A percentile compares a stretch with the other conserved stretches of the same genome.
These are phyloP conservation scores for Abeoforma whisleri DNA, from an alignment of 78 protist genomes.

Conservation along the genomic window DNA sequence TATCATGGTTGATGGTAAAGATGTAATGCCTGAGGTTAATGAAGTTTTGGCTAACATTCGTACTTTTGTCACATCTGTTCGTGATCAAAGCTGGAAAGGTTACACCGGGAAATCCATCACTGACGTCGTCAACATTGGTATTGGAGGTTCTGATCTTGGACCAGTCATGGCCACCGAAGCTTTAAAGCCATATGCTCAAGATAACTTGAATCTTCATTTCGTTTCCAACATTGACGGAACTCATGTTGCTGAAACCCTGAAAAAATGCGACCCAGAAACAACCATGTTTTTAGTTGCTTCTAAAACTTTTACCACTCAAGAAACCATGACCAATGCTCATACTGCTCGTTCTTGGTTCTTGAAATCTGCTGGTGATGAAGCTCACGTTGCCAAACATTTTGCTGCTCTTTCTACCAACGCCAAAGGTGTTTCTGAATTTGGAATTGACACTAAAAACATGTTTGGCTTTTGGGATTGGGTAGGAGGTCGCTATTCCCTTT, in stretches of 20 bases:
- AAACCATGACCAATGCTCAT: slow-evolving; percentile 87
- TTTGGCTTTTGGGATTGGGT: slow-evolving; percentile 91
- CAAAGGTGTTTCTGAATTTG: slow-evolving; percentile 66
- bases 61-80: slow-evolving; percentile 59
- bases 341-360: slow-evolving; percentile 73
- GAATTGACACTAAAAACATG: slow-evolving; percentile 83
- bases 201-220: slow-evolving; percentile 59
- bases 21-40: slow-evolving; percentile 80
- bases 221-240: slow-evolving; percentile 92
- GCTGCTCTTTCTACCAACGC: slow-evolving; percentile 91
- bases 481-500: slow-evolving; percentile 85
- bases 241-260: slow-evolving; percentile 66
- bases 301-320: slow-evolving; percentile 92
- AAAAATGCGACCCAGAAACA: slow-evolving; percentile 58
- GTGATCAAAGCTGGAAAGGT: slow-evolving; percentile 76
- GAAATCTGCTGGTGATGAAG: background rate
- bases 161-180: slow-evolving; percentile 89
- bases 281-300: slow-evolving; percentile 81
- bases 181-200: slow-evolving; percentile 67
- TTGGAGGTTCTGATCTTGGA: slow-evolving; percentile 92
- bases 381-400: slow-evolving; percentile 81
- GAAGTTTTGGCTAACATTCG: slow-evolving; percentile 45
- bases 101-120: slow-evolving; percentile 64
- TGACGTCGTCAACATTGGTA: slow-evolving; percentile 60
- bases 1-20: slow-evolving; percentile 76